Base-by-base conservation (phyloP, 768 basidiomycete species). In the Clavaria fumosa region DNA sequence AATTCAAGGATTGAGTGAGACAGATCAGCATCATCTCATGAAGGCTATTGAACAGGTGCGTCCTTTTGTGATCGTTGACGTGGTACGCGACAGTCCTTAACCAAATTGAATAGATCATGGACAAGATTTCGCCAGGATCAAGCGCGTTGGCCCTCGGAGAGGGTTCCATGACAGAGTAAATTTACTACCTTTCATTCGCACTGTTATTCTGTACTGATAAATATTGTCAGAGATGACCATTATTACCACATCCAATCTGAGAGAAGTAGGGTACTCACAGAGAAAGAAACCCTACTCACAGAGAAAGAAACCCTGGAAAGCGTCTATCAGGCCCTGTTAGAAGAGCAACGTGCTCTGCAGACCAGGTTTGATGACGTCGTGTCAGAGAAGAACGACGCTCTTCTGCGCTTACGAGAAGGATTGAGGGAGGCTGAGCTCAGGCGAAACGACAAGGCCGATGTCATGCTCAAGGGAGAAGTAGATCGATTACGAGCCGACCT, bases 271-370 rank as follows among this genome's bases (percentile, higher is more conserved):
- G 69, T 89, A 37, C 62, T 79, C 10, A 66, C 72, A 3, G 86
- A 91, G 61, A 93, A 93, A 55, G 82, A 88, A 51, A 78, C 81
- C 0, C 60, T 95, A 37, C 62, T 79, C 10, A 66, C 72, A 3
- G 86, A 91, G 61, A 93, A 93, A 55, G 82, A 88, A 51, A 78
- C 81, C 0, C 60, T 95, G 3, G 77, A 90, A 54, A 80, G 79
- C 45, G 73, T 77, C 18, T 89, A 88, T 52, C 75, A 82, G 47
- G 48, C 64, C 7, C 62, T 96, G 21, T 48, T 83, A 4, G 76
- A 83, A 47, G 81, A 90, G 40, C 78, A 89, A 44, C 69, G 78
- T 3, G 53, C 60, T 2, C 59, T 93, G 23, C 83, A 89, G 47
- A 75, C 78, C 3, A 73, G 62, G 43, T 72, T 72, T 38, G 89